These are phyloP conservation scores for Agapanthus africanus DNA, from an alignment of 106 monocot species.

Conservation along the genomic window DNA sequence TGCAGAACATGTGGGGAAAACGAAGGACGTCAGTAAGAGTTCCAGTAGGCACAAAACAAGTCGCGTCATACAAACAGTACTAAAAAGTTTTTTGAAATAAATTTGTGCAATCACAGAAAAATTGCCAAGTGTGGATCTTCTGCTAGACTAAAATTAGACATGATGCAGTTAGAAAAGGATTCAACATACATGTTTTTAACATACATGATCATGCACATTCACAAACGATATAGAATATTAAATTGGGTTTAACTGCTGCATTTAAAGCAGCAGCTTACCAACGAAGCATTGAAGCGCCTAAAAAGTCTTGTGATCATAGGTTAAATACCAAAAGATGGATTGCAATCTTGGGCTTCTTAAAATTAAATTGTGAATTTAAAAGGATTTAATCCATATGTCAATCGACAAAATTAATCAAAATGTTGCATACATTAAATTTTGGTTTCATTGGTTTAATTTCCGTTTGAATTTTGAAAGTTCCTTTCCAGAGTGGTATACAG, in stretches of 20 bases:
- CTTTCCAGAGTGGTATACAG: too few species aligned
- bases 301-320: not conserved
- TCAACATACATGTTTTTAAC: not conserved
- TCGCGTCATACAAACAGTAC: too few species aligned
- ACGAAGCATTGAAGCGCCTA: not conserved
- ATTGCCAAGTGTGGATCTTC: not conserved
- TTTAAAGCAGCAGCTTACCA: not conserved
- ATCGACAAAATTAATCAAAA: too few species aligned
- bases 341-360: not conserved
- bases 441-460: too few species aligned
- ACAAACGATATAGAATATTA: not conserved
- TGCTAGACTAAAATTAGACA: not conserved
- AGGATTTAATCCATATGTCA: too few species aligned
- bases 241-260: not conserved
- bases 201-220: not conserved
- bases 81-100: too few species aligned
- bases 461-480: too few species aligned
- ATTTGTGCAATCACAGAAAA: too few species aligned
- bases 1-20: slow-evolving; percentile 14
- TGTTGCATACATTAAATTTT: too few species aligned
- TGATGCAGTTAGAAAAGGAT: not conserved
- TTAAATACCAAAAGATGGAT: not conserved
- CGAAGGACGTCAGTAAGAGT: too few species aligned
- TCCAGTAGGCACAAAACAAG: too few species aligned
- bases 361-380: not conserved